phyloP scores from a whole-genome alignment of 2,329 filamentous ascomycete genomes.

The Chrysosphaeria jannelii region DNA sequence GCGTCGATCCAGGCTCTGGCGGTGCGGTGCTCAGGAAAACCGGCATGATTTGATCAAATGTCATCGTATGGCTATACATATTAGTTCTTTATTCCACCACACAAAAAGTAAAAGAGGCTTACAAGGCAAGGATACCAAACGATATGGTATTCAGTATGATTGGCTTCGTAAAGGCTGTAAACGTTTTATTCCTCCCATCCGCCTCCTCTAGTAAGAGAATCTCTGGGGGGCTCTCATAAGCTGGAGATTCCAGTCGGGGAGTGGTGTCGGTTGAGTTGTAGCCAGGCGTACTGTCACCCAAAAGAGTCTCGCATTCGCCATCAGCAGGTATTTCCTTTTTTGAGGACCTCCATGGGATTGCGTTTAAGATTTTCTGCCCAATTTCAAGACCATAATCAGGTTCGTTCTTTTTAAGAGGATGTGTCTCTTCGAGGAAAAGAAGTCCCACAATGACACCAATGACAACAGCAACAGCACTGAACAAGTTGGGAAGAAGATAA shows the following conservation, averaged over 20 bases:
- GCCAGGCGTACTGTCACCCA: conserved; percentile 31
- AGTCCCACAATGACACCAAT: conserved; percentile 51
- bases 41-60: conserved; percentile 77
- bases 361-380: conserved; percentile 35
- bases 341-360: conserved; percentile 9
- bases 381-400: conserved; percentile 49
- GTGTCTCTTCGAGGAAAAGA: conserved; percentile 81
- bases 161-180: conserved; percentile 61
- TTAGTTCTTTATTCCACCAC: conserved; percentile 2
- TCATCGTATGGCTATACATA: conserved; percentile 86
- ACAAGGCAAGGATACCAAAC: conserved; percentile 82
- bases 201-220: too few relatives aligned
- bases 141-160: conserved; percentile 68
- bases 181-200: too few relatives aligned
- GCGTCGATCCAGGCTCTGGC: conserved; percentile 16
- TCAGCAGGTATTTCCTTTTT: conserved; percentile 13
- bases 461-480: conserved; percentile 52
- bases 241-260: conserved; percentile 2
- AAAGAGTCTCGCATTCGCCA: conserved; percentile 29
- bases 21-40: conserved; percentile 54
- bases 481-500: conserved; percentile 76
- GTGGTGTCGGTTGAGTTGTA: conserved; percentile 28
- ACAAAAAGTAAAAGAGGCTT: too few relatives aligned
- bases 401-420: conserved; percentile 47
- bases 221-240: too few relatives aligned